phyloP scores from a whole-genome alignment of 2,329 filamentous ascomycete genomes.

The Aspergillus novofumigatus region DNA sequence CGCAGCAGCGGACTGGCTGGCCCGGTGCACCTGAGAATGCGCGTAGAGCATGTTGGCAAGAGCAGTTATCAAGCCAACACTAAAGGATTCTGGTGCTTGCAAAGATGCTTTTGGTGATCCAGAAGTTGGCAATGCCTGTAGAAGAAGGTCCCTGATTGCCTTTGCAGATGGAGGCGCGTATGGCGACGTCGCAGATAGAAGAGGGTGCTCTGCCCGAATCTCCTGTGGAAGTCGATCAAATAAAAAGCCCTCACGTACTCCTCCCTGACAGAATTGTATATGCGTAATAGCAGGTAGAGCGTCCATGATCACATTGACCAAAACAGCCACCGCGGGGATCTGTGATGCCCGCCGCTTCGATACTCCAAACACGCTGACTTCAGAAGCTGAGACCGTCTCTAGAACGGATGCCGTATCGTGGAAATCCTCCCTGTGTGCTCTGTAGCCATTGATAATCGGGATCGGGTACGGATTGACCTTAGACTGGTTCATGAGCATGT shows the following conservation, averaged over 20 bases:
- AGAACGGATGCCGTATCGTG: constrained; percentile 47
- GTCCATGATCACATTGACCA: constrained; percentile 70
- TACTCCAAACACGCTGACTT: constrained; percentile 60
- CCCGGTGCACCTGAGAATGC: constrained; percentile 50
- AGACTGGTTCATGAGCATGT: constrained; percentile 78
- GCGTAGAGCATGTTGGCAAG: constrained; percentile 58
- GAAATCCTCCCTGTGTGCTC: constrained; percentile 60
- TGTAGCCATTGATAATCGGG: constrained; percentile 75
- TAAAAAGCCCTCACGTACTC: constrained; percentile 78
- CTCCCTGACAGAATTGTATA: constrained; percentile 81
- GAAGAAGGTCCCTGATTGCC: constrained; percentile 47
- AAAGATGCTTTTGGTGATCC: constrained; percentile 15
- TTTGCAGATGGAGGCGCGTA: constrained; percentile 49
- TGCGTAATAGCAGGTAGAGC: constrained; percentile 66
- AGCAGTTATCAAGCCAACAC: constrained; percentile 48
- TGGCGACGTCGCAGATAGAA: constrained; percentile 57
- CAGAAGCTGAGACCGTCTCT: constrained; percentile 33
- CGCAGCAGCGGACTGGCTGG: constrained; percentile 60
- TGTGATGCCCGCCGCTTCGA: constrained; percentile 75
- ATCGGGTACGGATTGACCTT: constrained; percentile 74
- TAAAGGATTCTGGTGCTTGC: constrained; percentile 41
- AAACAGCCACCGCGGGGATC: constrained; percentile 76
- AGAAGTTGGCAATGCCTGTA: constrained; percentile 42
- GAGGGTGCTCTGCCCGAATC: constrained; percentile 62
- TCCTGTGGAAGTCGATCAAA: constrained; percentile 63